Conservation (phyloP, 768 basidiomycete genomes). For the Collybia sordida region DNA sequence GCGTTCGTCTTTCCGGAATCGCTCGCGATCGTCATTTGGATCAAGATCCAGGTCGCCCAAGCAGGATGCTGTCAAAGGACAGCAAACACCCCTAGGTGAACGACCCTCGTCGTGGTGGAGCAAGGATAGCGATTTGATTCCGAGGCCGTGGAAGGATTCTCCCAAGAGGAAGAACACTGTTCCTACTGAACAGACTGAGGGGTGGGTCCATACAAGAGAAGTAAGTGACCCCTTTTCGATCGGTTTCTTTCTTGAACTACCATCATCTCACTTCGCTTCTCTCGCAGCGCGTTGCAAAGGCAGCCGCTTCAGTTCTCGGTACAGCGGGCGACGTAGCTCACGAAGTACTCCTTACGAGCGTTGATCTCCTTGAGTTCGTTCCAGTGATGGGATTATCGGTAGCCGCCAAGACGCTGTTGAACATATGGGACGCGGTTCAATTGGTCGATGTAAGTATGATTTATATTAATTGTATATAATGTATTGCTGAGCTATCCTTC, state of each 20-base stretch:
- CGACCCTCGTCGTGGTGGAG: constrained; percentile 7
- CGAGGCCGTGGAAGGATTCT: constrained; percentile 27
- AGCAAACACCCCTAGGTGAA: constrained; percentile 5
- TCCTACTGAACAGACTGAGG: constrained; percentile 38
- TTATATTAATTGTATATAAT: neutral
- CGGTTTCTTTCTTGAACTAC: constrained; percentile 2
- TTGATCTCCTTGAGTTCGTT: constrained; percentile 44
- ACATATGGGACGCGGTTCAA: constrained; percentile 66
- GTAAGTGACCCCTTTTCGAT: constrained; percentile 18
- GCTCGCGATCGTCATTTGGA: neutral
- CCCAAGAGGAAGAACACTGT: constrained; percentile 31
- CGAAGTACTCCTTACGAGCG: constrained; percentile 40
- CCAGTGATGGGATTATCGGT: constrained; percentile 57
- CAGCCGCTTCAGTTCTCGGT: constrained; percentile 39
- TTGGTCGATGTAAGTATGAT: constrained; percentile 54
- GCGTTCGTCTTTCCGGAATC: neutral
- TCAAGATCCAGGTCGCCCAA: neutral
- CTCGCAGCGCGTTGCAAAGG: constrained; percentile 32
- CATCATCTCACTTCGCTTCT: neutral
- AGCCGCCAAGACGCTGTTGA: constrained; percentile 50
- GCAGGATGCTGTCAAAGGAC: neutral
- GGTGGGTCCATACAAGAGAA: constrained; percentile 33
- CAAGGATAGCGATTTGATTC: neutral
- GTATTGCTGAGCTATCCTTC: neutral
- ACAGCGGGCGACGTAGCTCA: constrained; percentile 39